Evolutionary conservation across 2,329 filamentous ascomycete species (phyloP), one percentile per base, ranked within the genome.

Genomic region (Metarhizium rileyi): DNA sequence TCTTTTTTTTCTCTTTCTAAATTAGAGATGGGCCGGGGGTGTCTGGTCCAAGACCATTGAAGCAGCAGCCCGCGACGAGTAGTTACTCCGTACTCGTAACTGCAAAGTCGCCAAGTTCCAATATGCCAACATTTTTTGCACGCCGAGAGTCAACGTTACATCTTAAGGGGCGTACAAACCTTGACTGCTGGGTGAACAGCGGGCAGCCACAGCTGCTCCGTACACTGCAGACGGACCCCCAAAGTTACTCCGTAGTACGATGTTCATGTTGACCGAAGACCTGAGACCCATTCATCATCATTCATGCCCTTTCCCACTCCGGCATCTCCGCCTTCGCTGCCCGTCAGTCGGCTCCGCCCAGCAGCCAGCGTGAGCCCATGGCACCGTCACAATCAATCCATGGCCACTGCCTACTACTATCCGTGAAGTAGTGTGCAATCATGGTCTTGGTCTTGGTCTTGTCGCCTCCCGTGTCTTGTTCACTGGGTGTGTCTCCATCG

Each of bases 101-200:
- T n/a, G n/a, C n/a, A n/a, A n/a, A n/a, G n/a, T n/a, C n/a, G n/a
- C n/a, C n/a, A n/a, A n/a, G n/a, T n/a, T n/a, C n/a, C n/a, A n/a
- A n/a, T n/a, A n/a, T n/a, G n/a, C n/a, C n/a, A n/a, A n/a, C n/a
- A n/a, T n/a, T n/a, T n/a, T n/a, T n/a, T n/a, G n/a, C n/a, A n/a
- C n/a, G n/a, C n/a, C n/a, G n/a, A 42, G 25, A 53, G 51, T 54
- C 51, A 54, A 54, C 53, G 53, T 54, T 54, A 51, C 53, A 54
- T 53, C n/a, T n/a, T n/a, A n/a, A n/a, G n/a, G n/a, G n/a, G 49
- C 22, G 30, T 35, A 28, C 23, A 18, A 43, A 16, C 5, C 9
- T 12, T 6, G 20, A 25, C 6, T 20, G 22, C 22, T 42, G 5
- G 38, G n/a, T n/a, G n/a, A n/a, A n/a, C n/a, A n/a, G n/a, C n/a